Evolutionary conservation across 108 stramenopile species (phyloP).

Genomic region (Poteriospumella lacustris): DNA sequence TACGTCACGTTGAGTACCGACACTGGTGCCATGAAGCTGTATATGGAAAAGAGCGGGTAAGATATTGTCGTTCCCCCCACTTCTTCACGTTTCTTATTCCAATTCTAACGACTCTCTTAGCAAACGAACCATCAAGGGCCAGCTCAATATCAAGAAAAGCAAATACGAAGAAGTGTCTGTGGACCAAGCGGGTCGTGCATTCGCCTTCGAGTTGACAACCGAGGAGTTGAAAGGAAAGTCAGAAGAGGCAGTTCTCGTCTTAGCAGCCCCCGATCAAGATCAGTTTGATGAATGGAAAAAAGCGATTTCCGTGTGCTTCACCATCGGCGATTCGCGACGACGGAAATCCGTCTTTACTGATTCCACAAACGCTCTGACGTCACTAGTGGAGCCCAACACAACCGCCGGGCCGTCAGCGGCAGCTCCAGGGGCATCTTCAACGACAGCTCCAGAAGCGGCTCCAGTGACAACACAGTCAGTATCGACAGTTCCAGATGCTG

Average conservation of each 20-base stretch:
- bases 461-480: no score
- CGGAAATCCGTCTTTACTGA: neutral
- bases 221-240: neutral
- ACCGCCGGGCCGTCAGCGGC: no score
- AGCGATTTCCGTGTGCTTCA: neutral
- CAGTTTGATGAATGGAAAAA: neutral
- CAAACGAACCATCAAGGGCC: neutral
- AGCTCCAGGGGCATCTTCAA: no score
- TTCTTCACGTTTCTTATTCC: no score
- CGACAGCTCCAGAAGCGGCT: no score
- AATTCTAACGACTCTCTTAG: neutral
- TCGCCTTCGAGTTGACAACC: neutral
- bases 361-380: no score
- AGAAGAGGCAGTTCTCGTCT: neutral
- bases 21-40: neutral
- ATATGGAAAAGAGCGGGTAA: slow-evolving; percentile 21
- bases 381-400: no score
- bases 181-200: neutral
- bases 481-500: no score
- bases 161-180: neutral
- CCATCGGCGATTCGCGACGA: neutral
- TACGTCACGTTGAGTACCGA: neutral
- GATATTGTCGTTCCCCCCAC: no score
- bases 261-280: neutral
- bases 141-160: neutral